Evolutionary conservation across 106 monocot genomes (phyloP).

Genomic region (Allium cepa): DNA sequence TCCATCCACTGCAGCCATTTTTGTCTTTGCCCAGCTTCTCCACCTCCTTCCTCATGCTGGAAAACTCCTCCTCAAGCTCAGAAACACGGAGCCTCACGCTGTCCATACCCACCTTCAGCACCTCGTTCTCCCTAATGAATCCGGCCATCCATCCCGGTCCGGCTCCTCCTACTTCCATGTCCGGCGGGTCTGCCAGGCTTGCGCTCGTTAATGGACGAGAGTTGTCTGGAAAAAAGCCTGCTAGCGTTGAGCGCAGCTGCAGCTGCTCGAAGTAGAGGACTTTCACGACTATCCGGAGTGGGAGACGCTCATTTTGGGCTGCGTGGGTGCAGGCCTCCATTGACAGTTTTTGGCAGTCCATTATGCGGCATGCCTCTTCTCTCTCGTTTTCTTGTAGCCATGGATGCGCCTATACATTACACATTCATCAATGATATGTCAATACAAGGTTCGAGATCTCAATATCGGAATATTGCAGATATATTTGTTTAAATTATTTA

Average conservation of each 20-base stretch:
- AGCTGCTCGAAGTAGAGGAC: conserved; percentile 58
- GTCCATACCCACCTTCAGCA: conserved; percentile 26
- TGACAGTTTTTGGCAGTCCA: conserved; percentile 61
- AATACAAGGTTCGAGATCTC: no score
- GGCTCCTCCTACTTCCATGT: conserved; percentile 14
- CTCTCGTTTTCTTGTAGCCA: conserved; percentile 32
- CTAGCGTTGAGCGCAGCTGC: conserved; percentile 43
- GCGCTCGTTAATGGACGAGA: conserved; percentile 30
- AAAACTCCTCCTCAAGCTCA: conserved; percentile 59
- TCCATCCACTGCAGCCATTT: conserved; percentile 21
- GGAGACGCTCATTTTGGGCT: conserved; percentile 54
- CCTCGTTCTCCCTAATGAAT: conserved; percentile 16
- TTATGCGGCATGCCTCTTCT: conserved; percentile 36
- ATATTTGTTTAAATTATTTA: no score
- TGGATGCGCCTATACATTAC: conserved; percentile 30
- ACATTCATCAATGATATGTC: no score
- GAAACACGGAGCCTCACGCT: conserved; percentile 35
- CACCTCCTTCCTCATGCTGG: conserved; percentile 48
- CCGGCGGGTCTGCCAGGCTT: background rate
- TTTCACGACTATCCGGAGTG: conserved; percentile 41
- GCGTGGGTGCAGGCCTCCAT: conserved; percentile 51
- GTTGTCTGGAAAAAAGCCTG: conserved; percentile 38
- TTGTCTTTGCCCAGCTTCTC: conserved; percentile 36
- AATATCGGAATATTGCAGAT: no score
- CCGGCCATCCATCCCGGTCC: conserved; percentile 4